A percentile compares a stretch with the other conserved stretches of the same genome.
These are phyloP conservation scores for Boletellus sp. DNA, from an alignment of 768 basidiomycete genomes.

Conservation along the genomic window DNA sequence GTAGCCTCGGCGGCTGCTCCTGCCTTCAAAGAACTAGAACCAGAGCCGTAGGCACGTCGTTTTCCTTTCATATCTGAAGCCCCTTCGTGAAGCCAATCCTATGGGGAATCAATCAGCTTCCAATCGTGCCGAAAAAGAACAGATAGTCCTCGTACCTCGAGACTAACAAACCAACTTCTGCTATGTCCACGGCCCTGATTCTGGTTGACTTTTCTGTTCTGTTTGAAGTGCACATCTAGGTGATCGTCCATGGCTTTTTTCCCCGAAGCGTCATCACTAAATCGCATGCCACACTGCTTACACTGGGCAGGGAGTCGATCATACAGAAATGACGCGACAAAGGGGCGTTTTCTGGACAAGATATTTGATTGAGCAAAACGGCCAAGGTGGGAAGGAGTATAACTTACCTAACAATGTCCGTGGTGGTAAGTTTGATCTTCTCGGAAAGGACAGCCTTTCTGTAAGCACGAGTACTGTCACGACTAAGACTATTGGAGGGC, in stretches of 20 bases:
- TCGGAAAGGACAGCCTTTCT: constrained; percentile 56
- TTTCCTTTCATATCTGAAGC: constrained; percentile 64
- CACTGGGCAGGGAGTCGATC: constrained; percentile 76
- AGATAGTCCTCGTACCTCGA: constrained; percentile 59
- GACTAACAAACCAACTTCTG: constrained; percentile 82
- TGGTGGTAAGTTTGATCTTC: constrained; percentile 56
- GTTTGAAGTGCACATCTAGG: constrained; percentile 94
- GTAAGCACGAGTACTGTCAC: constrained; percentile 55
- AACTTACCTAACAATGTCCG: constrained; percentile 70
- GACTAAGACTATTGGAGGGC: constrained; percentile 36
- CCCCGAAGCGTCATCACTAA: constrained; percentile 66
- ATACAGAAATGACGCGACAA: constrained; percentile 66
- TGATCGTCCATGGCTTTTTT: constrained; percentile 82
- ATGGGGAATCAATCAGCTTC: constrained; percentile 12
- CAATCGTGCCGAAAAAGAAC: neutral
- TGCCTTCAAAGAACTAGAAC: constrained; percentile 52
- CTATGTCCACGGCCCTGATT: constrained; percentile 81
- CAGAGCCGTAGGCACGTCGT: constrained; percentile 52
- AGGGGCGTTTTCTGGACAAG: constrained; percentile 45
- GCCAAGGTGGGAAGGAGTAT: neutral
- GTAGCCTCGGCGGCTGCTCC: constrained; percentile 60
- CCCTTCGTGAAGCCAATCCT: constrained; percentile 89
- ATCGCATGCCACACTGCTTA: constrained; percentile 90
- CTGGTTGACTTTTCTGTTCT: constrained; percentile 81
- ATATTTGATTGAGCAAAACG: constrained; percentile 1